Evolutionary conservation across 768 basidiomycete genomes (phyloP).

Genomic region (Atractiella rhizophila): DNA sequence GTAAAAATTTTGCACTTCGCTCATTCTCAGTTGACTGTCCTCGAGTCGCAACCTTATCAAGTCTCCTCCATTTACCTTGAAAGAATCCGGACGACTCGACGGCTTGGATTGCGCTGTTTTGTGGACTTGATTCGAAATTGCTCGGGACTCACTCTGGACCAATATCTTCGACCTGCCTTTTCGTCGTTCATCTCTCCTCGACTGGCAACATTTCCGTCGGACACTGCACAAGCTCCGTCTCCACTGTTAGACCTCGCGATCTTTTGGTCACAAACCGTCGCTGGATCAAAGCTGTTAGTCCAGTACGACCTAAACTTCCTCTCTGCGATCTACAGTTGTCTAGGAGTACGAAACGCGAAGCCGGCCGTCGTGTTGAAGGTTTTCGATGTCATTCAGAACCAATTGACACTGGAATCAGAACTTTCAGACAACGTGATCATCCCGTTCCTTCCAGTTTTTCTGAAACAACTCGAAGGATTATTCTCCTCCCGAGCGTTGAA

Average conservation of each 20-base stretch:
- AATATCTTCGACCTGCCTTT: slow-evolving; percentile 45
- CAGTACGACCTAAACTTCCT: slow-evolving; percentile 42
- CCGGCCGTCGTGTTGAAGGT: slow-evolving; percentile 51
- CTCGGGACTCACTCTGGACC: slow-evolving; percentile 44
- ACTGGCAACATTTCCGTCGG: slow-evolving; percentile 41
- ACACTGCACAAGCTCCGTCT: slow-evolving; percentile 80
- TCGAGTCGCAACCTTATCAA: slow-evolving; percentile 11
- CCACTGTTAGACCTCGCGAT: slow-evolving; percentile 63
- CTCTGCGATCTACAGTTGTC: slow-evolving; percentile 54
- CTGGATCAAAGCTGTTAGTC: slow-evolving; percentile 39
- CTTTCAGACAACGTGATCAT: slow-evolving; percentile 34
- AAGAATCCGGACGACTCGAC: slow-evolving; percentile 43
- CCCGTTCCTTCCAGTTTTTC: slow-evolving; percentile 44
- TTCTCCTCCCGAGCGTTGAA: slow-evolving; percentile 33
- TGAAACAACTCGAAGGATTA: slow-evolving; percentile 42
- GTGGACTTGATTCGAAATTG: slow-evolving; percentile 64
- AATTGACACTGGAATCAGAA: slow-evolving; percentile 27
- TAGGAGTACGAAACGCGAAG: slow-evolving; percentile 63
- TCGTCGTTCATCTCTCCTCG: slow-evolving; percentile 55
- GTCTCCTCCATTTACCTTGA: too few relatives aligned
- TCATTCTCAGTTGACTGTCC: slow-evolving; percentile 31
- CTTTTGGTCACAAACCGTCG: slow-evolving; percentile 38
- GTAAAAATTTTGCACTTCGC: slow-evolving; percentile 41
- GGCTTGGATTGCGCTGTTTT: slow-evolving; percentile 59
- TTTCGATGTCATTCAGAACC: slow-evolving; percentile 56